Evolutionary conservation across 345 rosid species (phyloP), one percentile per base, ranked within the genome.

Genomic region (Arabidopsis suecica): DNA sequence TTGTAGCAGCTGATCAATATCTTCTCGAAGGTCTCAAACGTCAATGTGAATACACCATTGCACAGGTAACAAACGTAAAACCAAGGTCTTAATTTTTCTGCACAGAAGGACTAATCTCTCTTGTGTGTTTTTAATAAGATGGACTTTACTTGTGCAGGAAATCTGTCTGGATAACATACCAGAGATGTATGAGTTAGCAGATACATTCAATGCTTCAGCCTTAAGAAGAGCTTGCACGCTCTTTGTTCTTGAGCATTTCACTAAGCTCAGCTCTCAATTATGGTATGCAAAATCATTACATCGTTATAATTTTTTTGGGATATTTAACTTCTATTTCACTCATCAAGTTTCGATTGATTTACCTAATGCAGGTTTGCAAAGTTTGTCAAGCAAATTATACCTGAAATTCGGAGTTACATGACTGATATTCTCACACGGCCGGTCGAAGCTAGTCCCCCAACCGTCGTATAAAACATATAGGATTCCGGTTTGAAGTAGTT

Each of bases 1-100:
- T 91, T 18, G 81, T 75, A 76, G 97, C 94, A 47, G 94, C 97
- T 38, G 97, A 91, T 72, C 97, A 91, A 36, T 91, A 91, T 84
- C 89, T 89, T 73, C 68, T 91, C 51, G 82, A 83, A 12, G 91
- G 89, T 7, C 93, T 91, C 50, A 91, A 89, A 72, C 86, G 87
- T n/a, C 86, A 78, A 25, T 86, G 97, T 36, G 95, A 91, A 72
- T 85, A 74, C 62, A 64, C 87, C 65, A 88, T 91, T 62, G 85
- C 97, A 16, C 82, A 86, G 92, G 97, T 91, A 60, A 61, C 7
- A 78, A 61, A 38, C 44, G 3, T 16, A 9, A 47, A 25, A 16
- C 34, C 3, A 10, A 48, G 18, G 20, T 28, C 30, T 51, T 40
- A 9, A 25, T 1, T 38, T 18, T 1, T 11, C 18, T 53, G 9